phyloP scores from a whole-genome alignment of 2,329 filamentous ascomycete species.

The Elsinoe fawcettii region DNA sequence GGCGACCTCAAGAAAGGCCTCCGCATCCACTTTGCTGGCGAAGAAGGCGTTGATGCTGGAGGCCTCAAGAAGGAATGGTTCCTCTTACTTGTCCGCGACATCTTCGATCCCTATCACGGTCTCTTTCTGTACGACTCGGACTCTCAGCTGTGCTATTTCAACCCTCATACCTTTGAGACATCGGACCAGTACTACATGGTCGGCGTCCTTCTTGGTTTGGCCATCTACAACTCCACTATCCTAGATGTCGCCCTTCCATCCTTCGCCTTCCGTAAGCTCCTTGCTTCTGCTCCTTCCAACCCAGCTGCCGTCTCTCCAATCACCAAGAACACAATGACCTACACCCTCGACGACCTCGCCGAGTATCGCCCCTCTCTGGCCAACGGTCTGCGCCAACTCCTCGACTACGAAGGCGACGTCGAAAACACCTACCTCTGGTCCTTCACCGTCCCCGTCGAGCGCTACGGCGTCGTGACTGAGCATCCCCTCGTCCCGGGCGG shows the following conservation, averaged over 20 bases:
- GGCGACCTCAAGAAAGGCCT: conserved; percentile 88
- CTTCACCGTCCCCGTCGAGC: conserved; percentile 69
- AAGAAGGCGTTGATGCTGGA: conserved; percentile 86
- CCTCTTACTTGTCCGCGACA: conserved; percentile 73
- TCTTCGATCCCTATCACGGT: conserved; percentile 87
- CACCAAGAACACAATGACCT: conserved; percentile 49
- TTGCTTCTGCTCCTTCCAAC: conserved; percentile 64
- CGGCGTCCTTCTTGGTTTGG: conserved; percentile 76
- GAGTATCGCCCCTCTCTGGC: conserved; percentile 74
- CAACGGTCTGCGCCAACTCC: conserved; percentile 62
- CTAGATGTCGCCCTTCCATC: conserved; percentile 80
- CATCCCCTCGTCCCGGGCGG: conserved; percentile 68
- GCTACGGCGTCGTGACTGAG: conserved; percentile 60
- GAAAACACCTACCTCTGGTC: conserved; percentile 71
- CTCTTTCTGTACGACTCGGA: conserved; percentile 90
- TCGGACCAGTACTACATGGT: conserved; percentile 89
- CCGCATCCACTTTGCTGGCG: conserved; percentile 74
- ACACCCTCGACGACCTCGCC: conserved; percentile 72
- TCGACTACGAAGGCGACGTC: conserved; percentile 80
- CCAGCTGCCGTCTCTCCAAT: conserved; percentile 25
- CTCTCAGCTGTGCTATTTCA: conserved; percentile 87
- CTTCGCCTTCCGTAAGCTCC: conserved; percentile 80
- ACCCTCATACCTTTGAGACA: conserved; percentile 79
- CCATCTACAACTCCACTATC: conserved; percentile 93
- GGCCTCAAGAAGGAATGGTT: conserved; percentile 95